Evolutionary conservation across 2,329 filamentous ascomycete species (phyloP).

Genomic region (Epichloe sylvatica): DNA sequence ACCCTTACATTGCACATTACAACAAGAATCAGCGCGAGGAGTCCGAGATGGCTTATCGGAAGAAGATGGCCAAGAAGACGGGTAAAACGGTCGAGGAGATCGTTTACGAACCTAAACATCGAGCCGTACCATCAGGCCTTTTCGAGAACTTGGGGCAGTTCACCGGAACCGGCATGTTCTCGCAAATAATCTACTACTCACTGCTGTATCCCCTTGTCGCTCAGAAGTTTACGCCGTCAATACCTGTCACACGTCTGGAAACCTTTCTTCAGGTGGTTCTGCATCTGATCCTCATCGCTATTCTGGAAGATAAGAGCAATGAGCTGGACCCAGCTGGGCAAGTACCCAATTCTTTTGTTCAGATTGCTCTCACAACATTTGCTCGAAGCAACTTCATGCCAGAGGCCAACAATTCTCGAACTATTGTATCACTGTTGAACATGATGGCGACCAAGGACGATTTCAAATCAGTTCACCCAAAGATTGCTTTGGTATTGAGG

Average conservation of each 20-base stretch:
- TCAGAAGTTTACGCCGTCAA: conserved; percentile 52
- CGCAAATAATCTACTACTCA: conserved; percentile 79
- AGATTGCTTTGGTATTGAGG: conserved; percentile 70
- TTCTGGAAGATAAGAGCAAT: conserved; percentile 61
- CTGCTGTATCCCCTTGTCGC: conserved; percentile 67
- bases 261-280: conserved; percentile 84
- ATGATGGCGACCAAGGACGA: conserved; percentile 53
- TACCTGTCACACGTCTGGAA: conserved; percentile 74
- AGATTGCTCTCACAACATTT: conserved; percentile 50
- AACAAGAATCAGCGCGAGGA: conserved; percentile 95
- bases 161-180: conserved; percentile 72
- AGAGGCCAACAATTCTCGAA: conserved; percentile 41
- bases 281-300: conserved; percentile 73
- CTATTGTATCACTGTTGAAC: conserved; percentile 50
- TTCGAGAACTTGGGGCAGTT: conserved; percentile 68
- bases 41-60: conserved; percentile 77
- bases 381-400: conserved; percentile 48
- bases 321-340: conserved; percentile 36
- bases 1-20: conserved; percentile 93
- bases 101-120: conserved; percentile 79
- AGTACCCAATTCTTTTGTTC: conserved; percentile 52
- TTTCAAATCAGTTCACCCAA: conserved; percentile 70
- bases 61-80: conserved; percentile 74
- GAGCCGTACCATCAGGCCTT: conserved; percentile 59
- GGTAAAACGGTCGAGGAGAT: conserved; percentile 70